A percentile compares a stretch with the other conserved stretches of the same genome.
Evolutionary conservation across 1,284 basidiomycete genomes (phyloP).

Genomic region (Trametes polyzona): DNA sequence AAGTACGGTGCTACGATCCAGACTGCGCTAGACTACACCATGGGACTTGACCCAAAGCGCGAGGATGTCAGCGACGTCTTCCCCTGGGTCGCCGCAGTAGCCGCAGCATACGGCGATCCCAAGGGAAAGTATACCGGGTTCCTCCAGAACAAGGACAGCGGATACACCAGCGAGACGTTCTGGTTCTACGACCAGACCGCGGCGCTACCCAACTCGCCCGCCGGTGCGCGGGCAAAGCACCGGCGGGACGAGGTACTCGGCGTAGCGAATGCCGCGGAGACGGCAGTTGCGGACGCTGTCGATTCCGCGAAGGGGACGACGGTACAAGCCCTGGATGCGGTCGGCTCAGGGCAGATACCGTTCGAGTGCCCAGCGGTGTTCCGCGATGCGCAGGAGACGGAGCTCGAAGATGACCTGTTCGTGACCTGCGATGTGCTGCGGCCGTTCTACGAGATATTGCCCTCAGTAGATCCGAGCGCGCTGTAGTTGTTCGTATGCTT

Average conservation of each 20-base stretch:
- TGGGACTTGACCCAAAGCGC: slow-evolving; percentile 47
- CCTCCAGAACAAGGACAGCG: slow-evolving; percentile 45
- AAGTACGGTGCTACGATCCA: slow-evolving; percentile 60
- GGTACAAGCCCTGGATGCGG: slow-evolving; percentile 6
- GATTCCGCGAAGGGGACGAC: neutral
- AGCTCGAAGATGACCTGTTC: slow-evolving; percentile 53
- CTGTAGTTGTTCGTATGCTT: neutral
- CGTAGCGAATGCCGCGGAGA: neutral
- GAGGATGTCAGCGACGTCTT: slow-evolving; percentile 50
- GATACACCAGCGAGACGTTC: slow-evolving; percentile 47
- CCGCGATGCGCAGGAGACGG: slow-evolving; percentile 35
- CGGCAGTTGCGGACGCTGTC: neutral
- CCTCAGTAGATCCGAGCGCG: neutral
- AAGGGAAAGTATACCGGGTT: slow-evolving; percentile 54
- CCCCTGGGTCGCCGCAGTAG: slow-evolving; percentile 57
- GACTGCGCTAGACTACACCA: slow-evolving; percentile 57
- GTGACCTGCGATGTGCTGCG: slow-evolving; percentile 51
- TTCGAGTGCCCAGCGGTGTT: slow-evolving; percentile 53
- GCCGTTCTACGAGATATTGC: slow-evolving; percentile 41
- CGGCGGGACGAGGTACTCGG: slow-evolving; percentile 15
- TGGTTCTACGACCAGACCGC: slow-evolving; percentile 56
- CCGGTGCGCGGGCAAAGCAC: slow-evolving; percentile 24
- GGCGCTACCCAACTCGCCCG: slow-evolving; percentile 37
- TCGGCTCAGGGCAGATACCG: slow-evolving; percentile 10
- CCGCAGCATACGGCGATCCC: slow-evolving; percentile 61